Conservation (phyloP, 2,329 filamentous ascomycete genomes). For the Fusarium cicatricum region DNA sequence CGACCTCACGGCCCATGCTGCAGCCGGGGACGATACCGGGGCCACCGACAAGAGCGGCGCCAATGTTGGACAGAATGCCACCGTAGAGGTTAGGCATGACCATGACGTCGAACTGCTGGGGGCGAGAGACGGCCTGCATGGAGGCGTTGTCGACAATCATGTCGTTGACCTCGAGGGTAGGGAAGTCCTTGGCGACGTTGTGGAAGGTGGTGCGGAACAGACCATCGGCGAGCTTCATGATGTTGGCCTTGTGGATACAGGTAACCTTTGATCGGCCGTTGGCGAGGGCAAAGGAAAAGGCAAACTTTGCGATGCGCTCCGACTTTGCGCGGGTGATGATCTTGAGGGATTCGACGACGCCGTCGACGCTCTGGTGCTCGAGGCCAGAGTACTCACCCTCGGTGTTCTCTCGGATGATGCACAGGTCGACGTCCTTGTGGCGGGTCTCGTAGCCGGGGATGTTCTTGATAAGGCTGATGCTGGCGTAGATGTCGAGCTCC, state of each 20-base stretch:
- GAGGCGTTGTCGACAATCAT: constrained; percentile 99
- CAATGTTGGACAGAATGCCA: constrained; percentile 98
- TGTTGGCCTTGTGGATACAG: constrained; percentile 99
- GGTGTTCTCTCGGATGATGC: constrained; percentile 99
- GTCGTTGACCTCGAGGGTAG: constrained; percentile 94
- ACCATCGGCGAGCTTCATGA: constrained; percentile 99
- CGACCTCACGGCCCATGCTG: constrained; percentile 99
- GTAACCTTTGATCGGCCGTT: constrained; percentile 99
- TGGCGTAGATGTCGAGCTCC: constrained; percentile 99
- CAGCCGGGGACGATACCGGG: constrained; percentile 97
- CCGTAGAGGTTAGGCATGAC: constrained; percentile 99
- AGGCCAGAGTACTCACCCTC: constrained; percentile 99
- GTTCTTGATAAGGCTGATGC: constrained; percentile 98
- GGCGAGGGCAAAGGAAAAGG: constrained; percentile 95
- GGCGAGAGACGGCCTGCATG: constrained; percentile 96
- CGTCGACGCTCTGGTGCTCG: constrained; percentile 96
- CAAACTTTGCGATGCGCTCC: constrained; percentile 98
- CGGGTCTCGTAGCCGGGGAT: constrained; percentile 98
- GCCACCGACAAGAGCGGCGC: constrained; percentile 94
- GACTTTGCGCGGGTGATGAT: constrained; percentile 99
- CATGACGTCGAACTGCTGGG: constrained; percentile 99
- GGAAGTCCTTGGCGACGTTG: constrained; percentile 91
- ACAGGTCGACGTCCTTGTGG: constrained; percentile 96
- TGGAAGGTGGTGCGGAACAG: constrained; percentile 99
- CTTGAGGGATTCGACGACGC: constrained; percentile 99